These are phyloP conservation scores for Cadophora gregata DNA, from an alignment of 2,329 filamentous ascomycete species.

Conservation along the genomic window DNA sequence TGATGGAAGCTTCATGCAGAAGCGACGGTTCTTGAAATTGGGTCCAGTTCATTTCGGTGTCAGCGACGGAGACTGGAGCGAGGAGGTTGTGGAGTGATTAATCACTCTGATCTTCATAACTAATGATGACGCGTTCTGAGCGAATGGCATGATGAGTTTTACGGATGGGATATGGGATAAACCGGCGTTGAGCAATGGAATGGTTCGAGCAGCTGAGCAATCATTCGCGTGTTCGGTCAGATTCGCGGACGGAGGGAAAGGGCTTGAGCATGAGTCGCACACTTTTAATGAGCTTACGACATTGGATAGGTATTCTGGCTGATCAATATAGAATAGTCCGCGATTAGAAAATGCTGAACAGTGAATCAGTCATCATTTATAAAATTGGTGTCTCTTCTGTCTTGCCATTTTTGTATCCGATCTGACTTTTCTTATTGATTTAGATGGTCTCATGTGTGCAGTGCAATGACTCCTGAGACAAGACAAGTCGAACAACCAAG, in stretches of 20 bases:
- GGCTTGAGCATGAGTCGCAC: slow-evolving; percentile 1
- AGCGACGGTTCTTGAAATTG: slow-evolving; percentile 39
- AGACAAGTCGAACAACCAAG: slow-evolving; percentile 2
- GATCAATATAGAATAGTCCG: background rate
- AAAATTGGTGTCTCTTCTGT: background rate
- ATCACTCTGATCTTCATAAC: background rate
- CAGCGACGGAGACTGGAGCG: slow-evolving; percentile 41
- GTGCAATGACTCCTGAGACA: background rate
- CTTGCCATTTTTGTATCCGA: background rate
- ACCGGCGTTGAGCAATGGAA: slow-evolving; percentile 1
- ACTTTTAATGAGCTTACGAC: slow-evolving; percentile 18
- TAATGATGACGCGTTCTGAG: slow-evolving; percentile 8
- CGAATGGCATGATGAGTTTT: slow-evolving; percentile 3
- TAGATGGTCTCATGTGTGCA: slow-evolving; percentile 4
- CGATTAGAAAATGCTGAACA: slow-evolving; percentile 5
- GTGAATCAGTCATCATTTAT: background rate
- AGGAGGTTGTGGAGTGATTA: slow-evolving; percentile 34
- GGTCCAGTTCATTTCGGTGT: slow-evolving; percentile 40
- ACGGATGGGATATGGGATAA: background rate
- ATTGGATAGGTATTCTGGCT: background rate
- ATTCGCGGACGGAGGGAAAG: background rate
- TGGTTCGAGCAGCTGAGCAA: background rate
- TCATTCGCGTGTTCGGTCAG: background rate
- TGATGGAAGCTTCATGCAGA: slow-evolving; percentile 22
- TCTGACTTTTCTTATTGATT: slow-evolving; percentile 1